Conservation (phyloP, 306 rosid species). For the Macrotyloma uniflorum region DNA sequence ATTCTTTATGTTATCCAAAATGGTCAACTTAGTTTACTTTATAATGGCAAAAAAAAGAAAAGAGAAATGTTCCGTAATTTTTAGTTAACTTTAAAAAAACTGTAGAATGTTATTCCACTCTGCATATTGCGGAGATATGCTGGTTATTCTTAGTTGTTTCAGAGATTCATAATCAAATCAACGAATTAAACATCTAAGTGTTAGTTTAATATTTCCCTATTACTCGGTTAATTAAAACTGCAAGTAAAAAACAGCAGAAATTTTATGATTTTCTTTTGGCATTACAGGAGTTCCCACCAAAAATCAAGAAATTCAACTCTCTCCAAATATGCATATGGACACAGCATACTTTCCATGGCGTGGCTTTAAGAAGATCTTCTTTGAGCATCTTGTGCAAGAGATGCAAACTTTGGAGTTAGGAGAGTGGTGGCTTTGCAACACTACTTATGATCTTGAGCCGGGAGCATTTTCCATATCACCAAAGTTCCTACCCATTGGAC, state of each 20-base stretch:
- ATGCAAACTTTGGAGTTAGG: conserved; percentile 14
- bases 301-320: conserved; percentile 40
- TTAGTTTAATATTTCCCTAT: not conserved
- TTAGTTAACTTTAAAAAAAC: not conserved
- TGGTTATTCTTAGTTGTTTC: not conserved
- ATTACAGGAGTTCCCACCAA: conserved; percentile 36
- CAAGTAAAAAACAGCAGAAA: not conserved
- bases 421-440: conserved; percentile 52
- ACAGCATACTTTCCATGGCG: conserved; percentile 34
- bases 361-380: not conserved
- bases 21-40: no score
- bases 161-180: not conserved
- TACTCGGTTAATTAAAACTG: not conserved
- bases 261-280: not conserved
- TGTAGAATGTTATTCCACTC: not conserved
- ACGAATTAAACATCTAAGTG: not conserved
- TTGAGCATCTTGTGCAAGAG: not conserved
- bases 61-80: not conserved
- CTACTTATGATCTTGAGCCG: conserved; percentile 37
- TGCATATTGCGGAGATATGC: no score
- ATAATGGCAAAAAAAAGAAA: not conserved
- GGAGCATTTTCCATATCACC: conserved; percentile 38
- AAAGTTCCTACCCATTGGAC: conserved; percentile 44
- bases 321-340: conserved; percentile 32
- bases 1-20: no score